phyloP scores from a whole-genome alignment of 2,329 filamentous ascomycete species.

The Hirsutella thompsonii region DNA sequence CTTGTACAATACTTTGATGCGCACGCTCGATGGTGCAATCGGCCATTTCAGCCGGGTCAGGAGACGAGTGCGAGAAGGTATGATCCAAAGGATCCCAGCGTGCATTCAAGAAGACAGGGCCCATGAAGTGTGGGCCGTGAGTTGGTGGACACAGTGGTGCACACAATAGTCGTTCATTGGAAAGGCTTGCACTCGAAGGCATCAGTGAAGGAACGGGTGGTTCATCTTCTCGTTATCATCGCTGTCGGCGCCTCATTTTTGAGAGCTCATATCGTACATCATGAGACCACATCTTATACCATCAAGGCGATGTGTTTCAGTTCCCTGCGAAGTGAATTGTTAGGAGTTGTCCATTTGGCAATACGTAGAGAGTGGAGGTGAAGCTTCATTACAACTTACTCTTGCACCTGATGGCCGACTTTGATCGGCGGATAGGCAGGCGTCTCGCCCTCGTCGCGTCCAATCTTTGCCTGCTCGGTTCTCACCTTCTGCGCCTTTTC shows the following conservation, averaged over 20 bases:
- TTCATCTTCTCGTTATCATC: background rate
- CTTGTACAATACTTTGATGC: no score
- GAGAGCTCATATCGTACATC: background rate
- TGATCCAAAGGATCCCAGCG: no score
- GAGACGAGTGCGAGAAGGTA: no score
- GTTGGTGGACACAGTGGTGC: no score
- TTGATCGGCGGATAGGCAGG: conserved; percentile 38
- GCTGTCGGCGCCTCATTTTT: background rate
- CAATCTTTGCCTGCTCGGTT: conserved; percentile 31
- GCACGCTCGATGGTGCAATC: no score
- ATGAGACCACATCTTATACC: conserved; percentile 16
- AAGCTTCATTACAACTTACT: conserved; percentile 31
- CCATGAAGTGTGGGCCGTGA: no score
- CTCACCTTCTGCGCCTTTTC: conserved; percentile 30
- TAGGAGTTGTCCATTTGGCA: background rate
- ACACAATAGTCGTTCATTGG: no score
- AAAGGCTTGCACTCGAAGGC: no score
- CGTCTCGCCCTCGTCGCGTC: conserved; percentile 39
- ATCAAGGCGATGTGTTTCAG: conserved; percentile 41
- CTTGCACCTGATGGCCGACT: conserved; percentile 45
- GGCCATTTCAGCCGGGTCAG: no score
- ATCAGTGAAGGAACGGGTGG: no score
- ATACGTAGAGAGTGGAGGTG: background rate
- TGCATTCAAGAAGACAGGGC: no score
- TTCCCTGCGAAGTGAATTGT: conserved; percentile 21